Conservation (phyloP, 2,329 filamentous ascomycete species). For the Talaromyces albobiverticillius region DNA sequence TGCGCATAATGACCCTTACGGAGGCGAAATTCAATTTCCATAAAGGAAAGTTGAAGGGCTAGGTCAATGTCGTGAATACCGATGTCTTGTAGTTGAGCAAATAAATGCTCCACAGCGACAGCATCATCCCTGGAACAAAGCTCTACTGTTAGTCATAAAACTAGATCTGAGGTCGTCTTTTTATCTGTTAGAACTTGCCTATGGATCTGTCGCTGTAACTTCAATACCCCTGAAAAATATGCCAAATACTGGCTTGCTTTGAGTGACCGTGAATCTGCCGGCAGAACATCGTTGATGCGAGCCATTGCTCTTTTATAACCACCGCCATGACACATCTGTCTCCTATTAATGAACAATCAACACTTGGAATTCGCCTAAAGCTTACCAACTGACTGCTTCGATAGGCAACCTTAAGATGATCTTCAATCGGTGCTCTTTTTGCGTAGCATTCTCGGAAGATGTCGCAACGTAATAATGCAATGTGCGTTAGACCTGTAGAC, state of each 20-base stretch:
- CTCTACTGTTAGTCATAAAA: background rate
- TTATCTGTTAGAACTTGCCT: constrained; percentile 26
- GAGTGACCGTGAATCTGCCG: constrained; percentile 65
- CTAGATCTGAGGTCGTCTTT: background rate
- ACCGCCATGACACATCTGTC: constrained; percentile 60
- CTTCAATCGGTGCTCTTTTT: constrained; percentile 65
- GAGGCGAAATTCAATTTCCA: constrained; percentile 59
- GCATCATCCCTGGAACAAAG: constrained; percentile 51
- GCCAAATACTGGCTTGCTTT: constrained; percentile 66
- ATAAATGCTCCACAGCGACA: constrained; percentile 54
- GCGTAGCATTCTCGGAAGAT: constrained; percentile 73
- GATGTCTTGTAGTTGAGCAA: constrained; percentile 56
- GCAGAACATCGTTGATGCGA: constrained; percentile 59
- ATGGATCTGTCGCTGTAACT: constrained; percentile 41
- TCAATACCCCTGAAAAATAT: constrained; percentile 42
- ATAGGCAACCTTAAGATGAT: constrained; percentile 72
- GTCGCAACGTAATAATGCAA: constrained; percentile 61
- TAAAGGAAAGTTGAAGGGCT: constrained; percentile 55
- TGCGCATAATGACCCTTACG: constrained; percentile 51
- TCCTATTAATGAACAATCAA: constrained; percentile 2
- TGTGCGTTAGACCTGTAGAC: constrained; percentile 49
- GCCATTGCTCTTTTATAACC: constrained; percentile 66
- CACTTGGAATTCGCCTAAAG: background rate
- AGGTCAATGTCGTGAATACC: constrained; percentile 58
- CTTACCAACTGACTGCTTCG: constrained; percentile 63